Evolutionary conservation across 164 flowering plant species (phyloP), one percentile per base, ranked within the genome.

Genomic region (Santalum album): DNA sequence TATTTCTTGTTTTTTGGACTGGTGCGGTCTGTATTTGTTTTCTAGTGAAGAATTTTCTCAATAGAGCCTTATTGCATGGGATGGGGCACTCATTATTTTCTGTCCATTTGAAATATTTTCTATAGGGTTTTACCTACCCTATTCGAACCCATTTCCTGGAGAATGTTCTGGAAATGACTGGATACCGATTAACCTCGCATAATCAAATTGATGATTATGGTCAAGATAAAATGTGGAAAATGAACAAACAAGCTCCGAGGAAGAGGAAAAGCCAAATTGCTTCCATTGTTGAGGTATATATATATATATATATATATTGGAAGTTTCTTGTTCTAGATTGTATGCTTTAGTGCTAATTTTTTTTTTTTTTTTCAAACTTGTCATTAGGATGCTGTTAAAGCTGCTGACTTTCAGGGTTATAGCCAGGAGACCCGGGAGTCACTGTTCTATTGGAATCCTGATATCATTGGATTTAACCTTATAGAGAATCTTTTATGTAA

Each of bases 171-270:
- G 99, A 94, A 62, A 90, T 62, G 71, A 78, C 90, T 53, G 89
- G 95, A 49, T 87, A 90, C 71, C 69, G 71, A 50, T 76, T 94
- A 75, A 94, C 95, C 12, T 72, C 75, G 12, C 56, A 71, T 62
- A 90, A 90, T 70, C 99, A 94, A 70, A 75, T 86, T 48, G 99
- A 94, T 69, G 95, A 94, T 74, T 90, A 87, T 76, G 99, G 99
- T 54, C 82, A 72, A 61, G 97, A 87, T 46, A 94, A 74, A 60
- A 64, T 54, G 56, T 94, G 97, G 97, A 94, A 85, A 69, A 77
- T 69, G 75, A 84, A 75, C 70, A 87, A 82, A 65, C 96, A 83
- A 72, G 74, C 81, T 52, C 74, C 82, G 23, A 80, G 83, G 58
- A 90, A 86, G 68, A 82, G 89, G 64, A 94, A 90, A 77, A 94